Percentiles rank a stretch among this genome's conserved stretches.
These are phyloP conservation scores for Aspergillus baeticus DNA, from an alignment of 495 filamentous ascomycete species.

Conservation along the genomic window DNA sequence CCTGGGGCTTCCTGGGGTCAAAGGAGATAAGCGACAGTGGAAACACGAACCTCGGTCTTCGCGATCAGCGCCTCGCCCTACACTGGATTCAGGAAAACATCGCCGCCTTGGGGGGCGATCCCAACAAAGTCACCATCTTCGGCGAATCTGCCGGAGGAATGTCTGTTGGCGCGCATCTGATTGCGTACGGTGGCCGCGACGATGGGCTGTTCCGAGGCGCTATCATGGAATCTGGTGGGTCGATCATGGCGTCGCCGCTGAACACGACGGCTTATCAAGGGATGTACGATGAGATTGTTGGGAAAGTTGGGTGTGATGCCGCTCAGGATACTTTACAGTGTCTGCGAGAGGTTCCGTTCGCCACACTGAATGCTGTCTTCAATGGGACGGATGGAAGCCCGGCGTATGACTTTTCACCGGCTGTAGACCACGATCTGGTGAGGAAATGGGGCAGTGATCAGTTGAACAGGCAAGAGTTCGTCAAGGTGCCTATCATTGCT, in stretches of 20 bases:
- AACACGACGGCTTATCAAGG: conserved; percentile 9
- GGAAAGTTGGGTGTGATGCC: conserved; percentile 30
- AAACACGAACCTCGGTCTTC: conserved; percentile 55
- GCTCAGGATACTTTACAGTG: conserved; percentile 43
- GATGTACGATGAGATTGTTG: conserved; percentile 7
- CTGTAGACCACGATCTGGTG: conserved; percentile 54
- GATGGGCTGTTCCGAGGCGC: conserved; percentile 11
- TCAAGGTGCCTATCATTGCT: conserved; percentile 48
- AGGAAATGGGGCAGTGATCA: conserved; percentile 32
- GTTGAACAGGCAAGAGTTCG: conserved; percentile 36
- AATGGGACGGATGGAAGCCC: conserved; percentile 30
- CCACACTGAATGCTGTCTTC: conserved; percentile 38
- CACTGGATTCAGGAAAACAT: conserved; percentile 63
- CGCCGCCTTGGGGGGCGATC: conserved; percentile 52
- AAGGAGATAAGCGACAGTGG: conserved; percentile 36
- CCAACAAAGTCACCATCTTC: conserved; percentile 65
- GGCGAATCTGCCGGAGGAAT: conserved; percentile 44
- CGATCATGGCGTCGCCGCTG: conserved; percentile 2
- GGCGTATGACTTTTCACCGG: conserved; percentile 40
- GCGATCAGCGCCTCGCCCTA: conserved; percentile 60
- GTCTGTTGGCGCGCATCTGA: conserved; percentile 12
- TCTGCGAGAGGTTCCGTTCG: conserved; percentile 45
- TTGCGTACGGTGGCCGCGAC: conserved; percentile 13
- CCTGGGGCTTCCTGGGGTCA: conserved; percentile 52
- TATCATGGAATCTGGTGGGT: conserved; percentile 2